Percentiles rank a stretch among this genome's conserved stretches.
Conservation (phyloP, 2,329 filamentous ascomycete species). For the Colletotrichum salicis region DNA sequence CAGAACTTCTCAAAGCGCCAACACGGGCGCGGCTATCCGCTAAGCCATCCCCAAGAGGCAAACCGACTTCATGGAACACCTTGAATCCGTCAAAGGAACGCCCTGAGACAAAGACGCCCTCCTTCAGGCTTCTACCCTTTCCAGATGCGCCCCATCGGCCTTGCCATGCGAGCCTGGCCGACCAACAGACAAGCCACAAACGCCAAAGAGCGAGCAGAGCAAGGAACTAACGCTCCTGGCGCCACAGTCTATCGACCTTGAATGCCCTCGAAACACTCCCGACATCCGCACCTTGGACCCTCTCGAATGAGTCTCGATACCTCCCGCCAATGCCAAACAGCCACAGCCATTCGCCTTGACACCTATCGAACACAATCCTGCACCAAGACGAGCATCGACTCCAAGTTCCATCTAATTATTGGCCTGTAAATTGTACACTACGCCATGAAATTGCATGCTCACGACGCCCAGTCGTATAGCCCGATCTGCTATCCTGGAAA, state of each 20-base stretch:
- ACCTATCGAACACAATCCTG: not conserved
- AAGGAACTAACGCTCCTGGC: slow-evolving; percentile 12
- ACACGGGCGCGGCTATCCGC: slow-evolving; percentile 12
- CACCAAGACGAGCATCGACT: not conserved
- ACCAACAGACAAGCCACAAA: slow-evolving; percentile 15
- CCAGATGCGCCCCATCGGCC: slow-evolving; percentile 12
- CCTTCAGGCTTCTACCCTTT: slow-evolving; percentile 5
- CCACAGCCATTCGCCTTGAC: not conserved
- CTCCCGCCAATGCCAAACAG: not conserved
- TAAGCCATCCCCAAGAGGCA: slow-evolving; percentile 5
- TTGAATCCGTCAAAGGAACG: slow-evolving; percentile 22
- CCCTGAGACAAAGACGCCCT: slow-evolving; percentile 18
- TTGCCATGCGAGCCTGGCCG: slow-evolving; percentile 26
- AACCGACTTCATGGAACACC: slow-evolving; percentile 1
- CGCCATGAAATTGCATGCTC: slow-evolving; percentile 1
- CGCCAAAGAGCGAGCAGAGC: slow-evolving; percentile 24
- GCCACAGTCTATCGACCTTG: slow-evolving; percentile 1
- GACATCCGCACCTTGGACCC: slow-evolving; percentile 1
- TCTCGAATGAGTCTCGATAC: not conserved
- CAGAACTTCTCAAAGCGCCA: slow-evolving; percentile 11
- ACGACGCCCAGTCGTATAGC: not conserved
- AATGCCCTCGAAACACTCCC: slow-evolving; percentile 13
- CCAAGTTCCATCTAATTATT: not conserved
- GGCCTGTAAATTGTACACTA: slow-evolving; percentile 16
- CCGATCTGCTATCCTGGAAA: not conserved